These are phyloP conservation scores for Zarea fungicola DNA, from an alignment of 2,329 filamentous ascomycete genomes.

Conservation along the genomic window DNA sequence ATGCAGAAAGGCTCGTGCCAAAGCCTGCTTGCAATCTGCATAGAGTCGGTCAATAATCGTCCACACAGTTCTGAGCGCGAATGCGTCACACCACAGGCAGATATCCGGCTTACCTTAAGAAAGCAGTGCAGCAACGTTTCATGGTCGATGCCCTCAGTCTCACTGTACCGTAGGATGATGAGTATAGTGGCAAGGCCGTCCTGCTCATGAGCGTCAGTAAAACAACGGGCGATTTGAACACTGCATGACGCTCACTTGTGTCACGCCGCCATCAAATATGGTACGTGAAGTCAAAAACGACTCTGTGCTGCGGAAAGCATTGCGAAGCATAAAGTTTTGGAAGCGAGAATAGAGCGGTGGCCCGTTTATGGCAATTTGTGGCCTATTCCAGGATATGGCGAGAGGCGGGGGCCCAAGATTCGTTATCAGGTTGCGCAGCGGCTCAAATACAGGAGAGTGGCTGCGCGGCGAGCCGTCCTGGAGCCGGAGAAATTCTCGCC, in stretches of 20 bases:
- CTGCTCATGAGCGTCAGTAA: constrained; percentile 28
- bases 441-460: constrained; percentile 53
- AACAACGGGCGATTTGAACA: too few relatives aligned
- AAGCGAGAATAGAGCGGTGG: constrained; percentile 63
- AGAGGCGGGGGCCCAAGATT: constrained; percentile 63
- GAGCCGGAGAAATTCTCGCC: constrained; percentile 50
- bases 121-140: constrained; percentile 64
- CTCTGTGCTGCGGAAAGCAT: constrained; percentile 60
- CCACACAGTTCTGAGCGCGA: too few relatives aligned
- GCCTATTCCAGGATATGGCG: constrained; percentile 65
- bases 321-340: constrained; percentile 67
- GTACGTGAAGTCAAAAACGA: constrained; percentile 59
- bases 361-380: constrained; percentile 57
- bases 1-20: constrained; percentile 66
- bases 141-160: constrained; percentile 59
- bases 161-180: constrained; percentile 62
- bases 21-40: constrained; percentile 60
- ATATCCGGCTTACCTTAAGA: constrained; percentile 48
- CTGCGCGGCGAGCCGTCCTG: constrained; percentile 48
- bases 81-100: too few relatives aligned
- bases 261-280: constrained; percentile 67
- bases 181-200: constrained; percentile 65
- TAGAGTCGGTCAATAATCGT: background rate
- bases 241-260: constrained; percentile 42
- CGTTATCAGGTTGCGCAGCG: constrained; percentile 56